Percentiles rank a stretch among this genome's conserved stretches.
These are phyloP conservation scores for Dryas alaskensis DNA, from an alignment of 306 rosid species.

Conservation along the genomic window DNA sequence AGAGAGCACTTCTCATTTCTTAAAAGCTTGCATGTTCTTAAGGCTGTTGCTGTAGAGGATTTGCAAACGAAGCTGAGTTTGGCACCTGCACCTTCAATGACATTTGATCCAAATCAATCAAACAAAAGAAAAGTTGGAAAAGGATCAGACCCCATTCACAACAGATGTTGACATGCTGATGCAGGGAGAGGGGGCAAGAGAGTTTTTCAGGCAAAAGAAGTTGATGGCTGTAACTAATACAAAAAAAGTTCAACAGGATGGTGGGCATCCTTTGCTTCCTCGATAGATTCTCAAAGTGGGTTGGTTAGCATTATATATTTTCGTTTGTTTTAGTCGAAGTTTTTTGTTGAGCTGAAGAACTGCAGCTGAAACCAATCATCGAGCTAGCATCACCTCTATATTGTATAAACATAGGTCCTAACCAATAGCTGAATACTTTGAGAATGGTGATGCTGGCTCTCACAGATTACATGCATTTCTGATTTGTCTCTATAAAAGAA, in stretches of 20 bases:
- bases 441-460: conserved; percentile 39
- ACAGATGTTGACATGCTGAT: conserved; percentile 56
- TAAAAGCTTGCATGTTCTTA: conserved; percentile 40
- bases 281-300: conserved; percentile 12
- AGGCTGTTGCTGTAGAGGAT: conserved; percentile 51
- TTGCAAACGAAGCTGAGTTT: conserved; percentile 43
- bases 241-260: conserved; percentile 26
- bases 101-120: conserved; percentile 64
- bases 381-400: conserved; percentile 34
- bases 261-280: conserved; percentile 32
- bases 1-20: conserved; percentile 35
- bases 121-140: conserved; percentile 63
- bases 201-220: conserved; percentile 26
- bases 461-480: conserved; percentile 38
- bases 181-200: conserved; percentile 19
- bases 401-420: conserved; percentile 49
- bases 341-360: conserved; percentile 41
- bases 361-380: conserved; percentile 35
- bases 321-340: conserved; percentile 18
- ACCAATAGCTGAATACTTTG: conserved; percentile 46
- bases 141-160: conserved; percentile 96
- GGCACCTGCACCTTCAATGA: conserved; percentile 70
- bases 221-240: conserved; percentile 26
- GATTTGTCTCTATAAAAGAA: conserved; percentile 14
- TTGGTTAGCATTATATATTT: conserved; percentile 34